phyloP scores from a whole-genome alignment of 2,329 filamentous ascomycete genomes.

The Botrytis medusae region DNA sequence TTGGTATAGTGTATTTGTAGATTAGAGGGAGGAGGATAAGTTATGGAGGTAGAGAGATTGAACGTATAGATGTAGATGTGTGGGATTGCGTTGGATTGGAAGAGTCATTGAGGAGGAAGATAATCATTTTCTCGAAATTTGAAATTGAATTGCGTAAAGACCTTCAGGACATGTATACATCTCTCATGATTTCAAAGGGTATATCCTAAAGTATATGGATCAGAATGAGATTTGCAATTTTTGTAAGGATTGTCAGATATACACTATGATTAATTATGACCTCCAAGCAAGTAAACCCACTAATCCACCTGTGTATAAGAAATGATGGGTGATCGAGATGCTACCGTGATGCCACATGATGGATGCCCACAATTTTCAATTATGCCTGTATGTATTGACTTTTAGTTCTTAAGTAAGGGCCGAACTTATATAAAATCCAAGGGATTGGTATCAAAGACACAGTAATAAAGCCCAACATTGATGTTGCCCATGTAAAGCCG shows the following conservation, averaged over 20 bases:
- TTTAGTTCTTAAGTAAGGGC: slow-evolving; percentile 39
- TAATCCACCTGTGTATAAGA: neutral
- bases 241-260: neutral
- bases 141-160: fast-evolving
- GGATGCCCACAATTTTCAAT: neutral
- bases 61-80: fast-evolving
- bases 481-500: slow-evolving; percentile 46
- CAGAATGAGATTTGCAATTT: neutral
- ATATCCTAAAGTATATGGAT: neutral
- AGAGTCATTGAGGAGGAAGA: neutral
- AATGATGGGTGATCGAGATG: neutral
- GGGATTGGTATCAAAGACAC: slow-evolving; percentile 46
- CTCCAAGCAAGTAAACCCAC: neutral
- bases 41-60: no score
- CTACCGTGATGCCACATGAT: neutral
- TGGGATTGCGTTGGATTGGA: neutral
- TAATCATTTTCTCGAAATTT: fast-evolving
- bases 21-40: no score
- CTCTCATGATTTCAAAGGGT: neutral
- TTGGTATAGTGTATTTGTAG: no score
- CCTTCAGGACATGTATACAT: neutral
- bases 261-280: neutral
- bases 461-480: slow-evolving; percentile 45
- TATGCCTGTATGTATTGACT: slow-evolving; percentile 34
- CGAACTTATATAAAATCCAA: slow-evolving; percentile 46